A percentile compares a stretch with the other conserved stretches of the same genome.
phyloP scores from a whole-genome alignment of 2,329 filamentous ascomycete genomes.

The Trichophyton simii region DNA sequence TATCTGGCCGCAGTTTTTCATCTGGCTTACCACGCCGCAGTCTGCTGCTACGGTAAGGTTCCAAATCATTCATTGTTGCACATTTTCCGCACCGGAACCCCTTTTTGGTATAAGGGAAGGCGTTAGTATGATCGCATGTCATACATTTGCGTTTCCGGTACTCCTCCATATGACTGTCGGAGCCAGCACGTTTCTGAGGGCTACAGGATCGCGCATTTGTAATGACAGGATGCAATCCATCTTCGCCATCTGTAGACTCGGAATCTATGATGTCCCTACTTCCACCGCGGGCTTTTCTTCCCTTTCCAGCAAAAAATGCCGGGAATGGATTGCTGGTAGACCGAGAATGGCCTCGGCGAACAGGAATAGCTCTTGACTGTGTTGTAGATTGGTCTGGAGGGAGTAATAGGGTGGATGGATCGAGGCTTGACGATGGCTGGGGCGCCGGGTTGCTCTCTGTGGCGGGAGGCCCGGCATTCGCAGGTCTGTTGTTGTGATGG shows the following conservation, averaged over 20 bases:
- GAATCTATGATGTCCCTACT: constrained; percentile 34
- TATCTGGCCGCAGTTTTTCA: constrained; percentile 1
- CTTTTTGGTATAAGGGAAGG: constrained; percentile 61
- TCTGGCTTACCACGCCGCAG: constrained; percentile 9
- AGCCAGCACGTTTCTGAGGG: constrained; percentile 27
- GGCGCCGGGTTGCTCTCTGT: neutral
- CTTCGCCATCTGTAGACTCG: constrained; percentile 33
- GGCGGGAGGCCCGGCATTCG: neutral
- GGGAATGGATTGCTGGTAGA: constrained; percentile 74
- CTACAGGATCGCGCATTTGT: constrained; percentile 20
- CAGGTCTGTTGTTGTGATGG: neutral
- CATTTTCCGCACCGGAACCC: constrained; percentile 76
- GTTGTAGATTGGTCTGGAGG: neutral
- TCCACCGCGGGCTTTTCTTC: constrained; percentile 42
- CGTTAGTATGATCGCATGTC: constrained; percentile 69
- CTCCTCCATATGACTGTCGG: constrained; percentile 41
- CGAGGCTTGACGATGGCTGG: neutral
- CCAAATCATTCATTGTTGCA: constrained; percentile 70
- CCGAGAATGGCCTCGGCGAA: constrained; percentile 39
- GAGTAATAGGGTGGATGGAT: neutral
- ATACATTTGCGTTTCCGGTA: constrained; percentile 64
- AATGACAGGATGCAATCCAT: constrained; percentile 4
- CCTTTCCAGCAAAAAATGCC: constrained; percentile 51
- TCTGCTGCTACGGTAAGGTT: constrained; percentile 26
- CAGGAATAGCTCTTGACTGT: neutral